Percentiles rank a stretch among this genome's conserved stretches.
Conservation (phyloP, 2,329 filamentous ascomycete genomes). For the Trichophaea hybrida region DNA sequence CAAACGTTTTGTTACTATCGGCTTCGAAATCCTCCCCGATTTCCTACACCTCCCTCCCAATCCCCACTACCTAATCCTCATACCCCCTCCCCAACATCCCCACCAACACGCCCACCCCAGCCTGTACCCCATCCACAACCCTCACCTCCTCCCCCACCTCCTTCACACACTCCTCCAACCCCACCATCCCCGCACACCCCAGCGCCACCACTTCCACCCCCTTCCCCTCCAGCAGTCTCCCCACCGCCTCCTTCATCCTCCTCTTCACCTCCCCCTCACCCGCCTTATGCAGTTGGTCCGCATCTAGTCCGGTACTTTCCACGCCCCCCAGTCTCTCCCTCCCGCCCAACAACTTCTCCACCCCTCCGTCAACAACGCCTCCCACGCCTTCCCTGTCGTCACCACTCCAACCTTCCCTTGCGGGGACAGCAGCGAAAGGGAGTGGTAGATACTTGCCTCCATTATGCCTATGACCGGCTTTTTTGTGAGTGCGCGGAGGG, state of each 20-base stretch:
- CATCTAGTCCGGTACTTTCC: slow-evolving; percentile 65
- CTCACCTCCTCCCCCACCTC: slow-evolving; percentile 40
- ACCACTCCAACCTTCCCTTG: slow-evolving; percentile 64
- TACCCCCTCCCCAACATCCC: slow-evolving; percentile 35
- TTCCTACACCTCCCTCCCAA: no score
- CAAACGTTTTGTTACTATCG: no score
- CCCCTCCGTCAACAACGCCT: slow-evolving; percentile 51
- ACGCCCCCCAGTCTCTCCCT: slow-evolving; percentile 54
- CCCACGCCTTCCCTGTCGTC: slow-evolving; percentile 75
- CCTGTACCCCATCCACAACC: slow-evolving; percentile 68
- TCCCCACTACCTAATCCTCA: not conserved
- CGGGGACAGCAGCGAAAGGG: slow-evolving; percentile 40
- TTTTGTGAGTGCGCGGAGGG: slow-evolving; percentile 35
- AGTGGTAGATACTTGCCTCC: slow-evolving; percentile 59
- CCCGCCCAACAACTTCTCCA: slow-evolving; percentile 47
- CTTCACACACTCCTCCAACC: slow-evolving; percentile 61
- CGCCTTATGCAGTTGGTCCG: slow-evolving; percentile 61
- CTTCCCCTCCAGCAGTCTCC: slow-evolving; percentile 43
- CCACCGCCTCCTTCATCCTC: slow-evolving; percentile 57
- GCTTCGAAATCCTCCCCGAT: no score
- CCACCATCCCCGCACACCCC: slow-evolving; percentile 85
- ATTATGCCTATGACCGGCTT: slow-evolving; percentile 69
- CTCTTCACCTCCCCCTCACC: slow-evolving; percentile 47
- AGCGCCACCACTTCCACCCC: slow-evolving; percentile 33
- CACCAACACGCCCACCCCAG: slow-evolving; percentile 49